Base-by-base conservation (phyloP, 2,329 filamentous ascomycete genomes). In the Ceratocystis ficicola region DNA sequence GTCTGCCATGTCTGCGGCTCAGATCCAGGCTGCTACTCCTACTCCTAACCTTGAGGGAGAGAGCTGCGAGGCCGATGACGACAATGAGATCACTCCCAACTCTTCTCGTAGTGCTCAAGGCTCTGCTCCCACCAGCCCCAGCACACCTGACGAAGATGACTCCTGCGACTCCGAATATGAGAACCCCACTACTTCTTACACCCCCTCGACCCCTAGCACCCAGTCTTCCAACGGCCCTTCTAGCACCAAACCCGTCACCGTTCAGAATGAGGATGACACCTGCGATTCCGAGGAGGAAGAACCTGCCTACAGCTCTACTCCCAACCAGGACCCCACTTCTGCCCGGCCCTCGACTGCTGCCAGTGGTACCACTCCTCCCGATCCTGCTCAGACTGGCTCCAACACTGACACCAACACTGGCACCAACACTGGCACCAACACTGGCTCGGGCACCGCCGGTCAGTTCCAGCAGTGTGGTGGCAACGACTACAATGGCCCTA, bases 381-480 rank as follows among this genome's bases (percentile, higher is more conserved):
- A 10, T 4, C 15, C 36, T 12, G 3, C 36, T 41, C 36, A 41
- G 30, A 32, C 30, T 2, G 30, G 28, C 28, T 30, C 28, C 2
- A 30, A 67, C 73, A 71, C 72, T 4, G 71, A n/a, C n/a, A n/a
- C 28, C 2, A 30, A 67, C 73, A 32, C 30, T 2, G 30, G 28
- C 28, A 3, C 28, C 2, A 30, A 67, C 73, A 12, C 70, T 75
- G 17, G 36, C 17, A 59, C 44, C 5, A 46, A 5, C 12, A 71
- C 72, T 4, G 71, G 69, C 10, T 71, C 72, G 8, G 71, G 69
- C 1, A 72, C 71, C 7, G 70, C 71, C 10, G 69, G 70, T 3
- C 72, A 71, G 62, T 77, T 71, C 62, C 74, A 71, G 4, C 75
- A 77, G 69, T 78, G 76, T 55, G 76, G 75, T 22, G 76, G 77